phyloP scores from a whole-genome alignment of 495 filamentous ascomycete species.

The Cercophora sp. region DNA sequence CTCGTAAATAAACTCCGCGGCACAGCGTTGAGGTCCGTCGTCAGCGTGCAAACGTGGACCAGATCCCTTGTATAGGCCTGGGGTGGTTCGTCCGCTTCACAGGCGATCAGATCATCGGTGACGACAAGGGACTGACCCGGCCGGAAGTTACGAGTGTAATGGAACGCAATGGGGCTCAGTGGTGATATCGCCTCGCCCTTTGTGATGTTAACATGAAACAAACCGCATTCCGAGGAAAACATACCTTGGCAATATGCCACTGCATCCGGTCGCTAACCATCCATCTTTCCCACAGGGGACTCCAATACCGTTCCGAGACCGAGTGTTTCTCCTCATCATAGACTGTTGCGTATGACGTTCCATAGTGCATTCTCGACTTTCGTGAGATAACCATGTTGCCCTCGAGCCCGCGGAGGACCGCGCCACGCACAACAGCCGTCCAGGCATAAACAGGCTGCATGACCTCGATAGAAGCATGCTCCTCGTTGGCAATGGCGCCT shows the following conservation, averaged over 20 bases:
- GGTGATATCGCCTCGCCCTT: conserved; percentile 68
- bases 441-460: conserved; percentile 75
- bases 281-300: conserved; percentile 72
- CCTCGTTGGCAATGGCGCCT: conserved; percentile 33
- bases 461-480: conserved; percentile 55
- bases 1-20: conserved; percentile 61
- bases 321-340: conserved; percentile 68
- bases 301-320: conserved; percentile 67
- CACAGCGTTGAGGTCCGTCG: conserved; percentile 67
- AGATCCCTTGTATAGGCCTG: conserved; percentile 53
- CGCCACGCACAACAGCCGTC: conserved; percentile 70
- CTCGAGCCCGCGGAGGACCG: conserved; percentile 64
- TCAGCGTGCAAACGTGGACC: conserved; percentile 68
- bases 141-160: conserved; percentile 75
- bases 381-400: conserved; percentile 66
- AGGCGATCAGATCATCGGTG: conserved; percentile 70
- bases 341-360: conserved; percentile 72
- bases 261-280: conserved; percentile 79
- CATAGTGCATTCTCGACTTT: conserved; percentile 68
- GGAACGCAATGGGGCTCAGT: conserved; percentile 62
- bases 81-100: conserved; percentile 60
- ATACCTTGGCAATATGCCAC: conserved; percentile 71
- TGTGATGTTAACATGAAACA: neutral
- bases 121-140: conserved; percentile 62
- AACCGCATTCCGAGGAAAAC: conserved; percentile 10